Evolutionary conservation across 2,329 filamentous ascomycete species (phyloP), one percentile per base, ranked within the genome.

Genomic region (Fusarium brevicatenulatum): DNA sequence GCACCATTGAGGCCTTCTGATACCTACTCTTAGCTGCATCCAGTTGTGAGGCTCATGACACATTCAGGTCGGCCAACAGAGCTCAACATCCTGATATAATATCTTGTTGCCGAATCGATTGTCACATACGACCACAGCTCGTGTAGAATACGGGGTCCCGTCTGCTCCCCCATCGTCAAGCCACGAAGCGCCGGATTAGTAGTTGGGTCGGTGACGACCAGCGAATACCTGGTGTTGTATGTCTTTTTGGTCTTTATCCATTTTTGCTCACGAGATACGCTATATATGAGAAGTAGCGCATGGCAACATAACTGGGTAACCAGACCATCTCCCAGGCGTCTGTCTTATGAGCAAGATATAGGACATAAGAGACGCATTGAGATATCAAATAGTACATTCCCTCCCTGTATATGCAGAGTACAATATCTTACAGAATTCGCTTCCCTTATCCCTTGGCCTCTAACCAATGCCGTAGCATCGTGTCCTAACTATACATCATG

Each of bases 361-460:
- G 37, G 32, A n/a, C 25, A 28, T 19, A 54, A 50, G 23, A 37
- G 54, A 46, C 44, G 50, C 50, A 47, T 53, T 46, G 65, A 72
- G 63, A 72, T 59, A 72, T 76, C 64, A 70, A 73, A 76, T 76
- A 64, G 75, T 79, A 79, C 73, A 79, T 74, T 71, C 72, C 60
- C 68, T 68, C 69, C 58, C 68, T 78, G 69, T 77, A 77, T 77
- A 77, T 79, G 76, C 74, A 77, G 74, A 78, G 68, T 76, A 74
- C 77, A 79, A 68, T 79, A 79, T 79, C 76, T 76, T 79, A 79
- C 78, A 79, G 70, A 68, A 63, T 54, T 59, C 65, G 52, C 73
- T 75, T 57, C 68, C 63, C 57, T 57, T 42, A 34, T 43, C 68
- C 49, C 61, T 61, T 58, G 55, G 25, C 63, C 54, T 71, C 55